These are phyloP conservation scores for Eucommia ulmoides DNA, from an alignment of 257 asterid genomes.

Conservation along the genomic window DNA sequence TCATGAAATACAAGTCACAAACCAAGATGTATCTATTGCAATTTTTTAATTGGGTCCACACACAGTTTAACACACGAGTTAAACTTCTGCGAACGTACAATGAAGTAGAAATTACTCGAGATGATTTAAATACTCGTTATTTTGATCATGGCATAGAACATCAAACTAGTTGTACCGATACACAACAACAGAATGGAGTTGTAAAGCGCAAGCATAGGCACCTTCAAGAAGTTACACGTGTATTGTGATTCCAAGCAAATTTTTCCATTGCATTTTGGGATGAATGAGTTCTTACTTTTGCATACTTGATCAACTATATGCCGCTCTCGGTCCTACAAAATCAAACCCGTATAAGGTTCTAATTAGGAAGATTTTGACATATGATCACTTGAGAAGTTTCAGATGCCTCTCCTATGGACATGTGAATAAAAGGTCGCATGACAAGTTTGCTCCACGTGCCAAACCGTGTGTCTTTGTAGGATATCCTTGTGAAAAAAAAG, in stretches of 20 bases:
- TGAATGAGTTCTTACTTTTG: slow-evolving; percentile 2
- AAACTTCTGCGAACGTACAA: not conserved
- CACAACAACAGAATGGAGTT: slow-evolving; percentile 10
- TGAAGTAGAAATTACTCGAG: not conserved
- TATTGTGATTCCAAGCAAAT: slow-evolving; percentile 2
- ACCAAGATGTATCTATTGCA: not conserved
- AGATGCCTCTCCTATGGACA: no score
- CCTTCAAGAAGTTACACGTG: not conserved
- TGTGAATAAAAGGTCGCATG: no score
- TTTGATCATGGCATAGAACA: not conserved
- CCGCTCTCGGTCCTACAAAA: no score
- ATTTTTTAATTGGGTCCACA: not conserved
- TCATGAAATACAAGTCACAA: not conserved
- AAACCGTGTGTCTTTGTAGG: no score
- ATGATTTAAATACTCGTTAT: not conserved
- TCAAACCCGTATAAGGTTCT: no score
- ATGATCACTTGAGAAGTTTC: no score
- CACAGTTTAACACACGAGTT: slow-evolving; percentile 3
- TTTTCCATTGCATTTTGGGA: slow-evolving; percentile 6
- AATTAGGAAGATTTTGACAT: no score
- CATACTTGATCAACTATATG: slow-evolving; percentile 1
- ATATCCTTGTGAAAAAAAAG: no score
- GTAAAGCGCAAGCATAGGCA: slow-evolving; percentile 5
- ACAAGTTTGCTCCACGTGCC: no score
- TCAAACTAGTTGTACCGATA: not conserved